Conservation (phyloP, 2,329 filamentous ascomycete species). For the Ophiognomonia clavigignenti-juglandacearum region DNA sequence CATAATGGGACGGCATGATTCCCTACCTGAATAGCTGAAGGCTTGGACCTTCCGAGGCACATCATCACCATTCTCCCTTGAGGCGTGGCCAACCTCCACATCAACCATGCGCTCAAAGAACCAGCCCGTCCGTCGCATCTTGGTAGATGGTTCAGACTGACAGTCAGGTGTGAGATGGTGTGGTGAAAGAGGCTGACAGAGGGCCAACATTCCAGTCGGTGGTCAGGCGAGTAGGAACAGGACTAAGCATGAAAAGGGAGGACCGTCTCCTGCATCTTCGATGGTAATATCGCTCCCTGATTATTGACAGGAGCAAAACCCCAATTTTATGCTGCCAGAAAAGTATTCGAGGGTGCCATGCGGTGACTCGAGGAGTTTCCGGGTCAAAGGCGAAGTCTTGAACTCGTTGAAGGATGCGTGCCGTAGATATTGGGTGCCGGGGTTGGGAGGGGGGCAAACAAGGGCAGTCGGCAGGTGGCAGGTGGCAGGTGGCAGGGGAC, state of each 20-base stretch:
- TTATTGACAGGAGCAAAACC: neutral
- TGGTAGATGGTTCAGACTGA: neutral
- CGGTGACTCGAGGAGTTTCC: too few species aligned
- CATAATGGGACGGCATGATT: conserved; percentile 1
- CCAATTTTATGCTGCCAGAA: neutral
- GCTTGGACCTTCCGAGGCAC: conserved; percentile 6
- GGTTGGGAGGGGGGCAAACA: neutral
- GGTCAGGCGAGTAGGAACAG: conserved; percentile 1
- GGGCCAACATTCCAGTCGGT: conserved; percentile 17
- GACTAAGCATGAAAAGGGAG: conserved; percentile 6
- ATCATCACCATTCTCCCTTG: conserved; percentile 6
- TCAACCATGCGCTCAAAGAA: conserved; percentile 1
- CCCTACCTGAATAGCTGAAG: conserved; percentile 10
- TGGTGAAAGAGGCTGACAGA: conserved; percentile 7
- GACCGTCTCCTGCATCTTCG: neutral
- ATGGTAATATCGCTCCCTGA: neutral
- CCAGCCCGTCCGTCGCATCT: conserved; percentile 13
- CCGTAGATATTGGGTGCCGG: neutral
- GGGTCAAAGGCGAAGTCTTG: too few species aligned
- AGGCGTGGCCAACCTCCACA: neutral
- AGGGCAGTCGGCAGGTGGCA: too few species aligned
- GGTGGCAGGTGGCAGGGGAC: too few species aligned
- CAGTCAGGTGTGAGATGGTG: neutral
- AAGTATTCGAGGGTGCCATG: too few species aligned
- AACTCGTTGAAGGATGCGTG: neutral